Evolutionary conservation across 805 yeast species (phyloP).

Genomic region (Wickerhamomyces bovis): DNA sequence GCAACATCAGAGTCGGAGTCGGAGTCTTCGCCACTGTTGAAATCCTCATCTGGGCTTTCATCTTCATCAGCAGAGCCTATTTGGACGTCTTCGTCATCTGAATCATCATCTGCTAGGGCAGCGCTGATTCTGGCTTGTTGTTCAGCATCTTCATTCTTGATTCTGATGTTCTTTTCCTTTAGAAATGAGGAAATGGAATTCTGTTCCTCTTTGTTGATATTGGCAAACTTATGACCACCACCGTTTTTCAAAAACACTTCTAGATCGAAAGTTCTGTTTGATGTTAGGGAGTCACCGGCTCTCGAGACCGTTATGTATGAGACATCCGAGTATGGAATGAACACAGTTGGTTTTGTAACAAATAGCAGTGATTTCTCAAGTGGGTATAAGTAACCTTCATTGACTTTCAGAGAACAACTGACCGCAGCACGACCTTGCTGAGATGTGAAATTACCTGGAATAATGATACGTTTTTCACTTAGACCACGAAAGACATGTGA

Average conservation of each 20-base stretch:
- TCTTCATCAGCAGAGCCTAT: slow-evolving; percentile 79
- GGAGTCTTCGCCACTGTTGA: slow-evolving; percentile 55
- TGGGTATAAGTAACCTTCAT: slow-evolving; percentile 91
- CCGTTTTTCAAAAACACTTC: slow-evolving; percentile 67
- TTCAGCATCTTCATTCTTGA: slow-evolving; percentile 84
- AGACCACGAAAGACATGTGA: slow-evolving; percentile 86
- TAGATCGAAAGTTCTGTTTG: slow-evolving; percentile 88
- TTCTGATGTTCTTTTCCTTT: slow-evolving; percentile 67
- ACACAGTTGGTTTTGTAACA: slow-evolving; percentile 89
- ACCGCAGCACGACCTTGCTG: slow-evolving; percentile 79
- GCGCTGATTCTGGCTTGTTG: slow-evolving; percentile 77
- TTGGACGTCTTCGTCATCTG: slow-evolving; percentile 43
- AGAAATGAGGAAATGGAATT: slow-evolving; percentile 68
- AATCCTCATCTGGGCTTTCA: slow-evolving; percentile 83
- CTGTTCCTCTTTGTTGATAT: slow-evolving; percentile 87
- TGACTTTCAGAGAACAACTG: slow-evolving; percentile 88
- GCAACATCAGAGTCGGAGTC: slow-evolving; percentile 51
- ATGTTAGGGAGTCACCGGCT: slow-evolving; percentile 70
- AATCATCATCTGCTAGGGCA: slow-evolving; percentile 54
- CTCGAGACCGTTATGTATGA: slow-evolving; percentile 77
- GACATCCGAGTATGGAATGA: slow-evolving; percentile 82
- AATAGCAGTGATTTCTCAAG: slow-evolving; percentile 86
- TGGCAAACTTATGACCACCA: slow-evolving; percentile 76
- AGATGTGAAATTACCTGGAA: slow-evolving; percentile 78
- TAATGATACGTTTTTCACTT: slow-evolving; percentile 76